Base-by-base conservation (phyloP, 495 filamentous ascomycete genomes). In the Friedmanniomyces simplex region DNA sequence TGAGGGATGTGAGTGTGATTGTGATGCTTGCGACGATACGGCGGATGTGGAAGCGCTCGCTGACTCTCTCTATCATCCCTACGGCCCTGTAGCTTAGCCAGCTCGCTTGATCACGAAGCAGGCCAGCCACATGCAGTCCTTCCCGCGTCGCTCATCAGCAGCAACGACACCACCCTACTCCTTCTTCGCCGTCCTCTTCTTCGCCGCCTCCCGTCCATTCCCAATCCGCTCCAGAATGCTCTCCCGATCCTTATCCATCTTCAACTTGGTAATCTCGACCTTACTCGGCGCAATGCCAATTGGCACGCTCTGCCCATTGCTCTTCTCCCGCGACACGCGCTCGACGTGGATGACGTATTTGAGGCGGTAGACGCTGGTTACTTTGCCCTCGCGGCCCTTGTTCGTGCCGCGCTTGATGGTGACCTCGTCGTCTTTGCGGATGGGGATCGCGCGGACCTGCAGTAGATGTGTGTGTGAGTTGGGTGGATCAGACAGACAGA, bases 371-470 rank as follows among this genome's bases (percentile, higher is more conserved):
- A 96, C 89, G 66, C 83, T 84, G 68, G 82, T 89, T 76, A 98
- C 80, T 77, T 94, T 91, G 77, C 91, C 91, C 75, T 95, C 90
- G 66, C 89, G 88, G 73, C 90, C 91, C 81, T 96, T 96, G 78
- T 93, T 83, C 74, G 74, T 73, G 65, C 93, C 93, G 55, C 93
- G 89, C 66, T 86, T 81, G 68, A 99, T 83, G 68, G 76, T 74
- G 66, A 97, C 89, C 76, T 95, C 89, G 76, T 99, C 93, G 74
- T 96, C 91, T 76, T 94, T 94, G 79, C 93, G 89, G 81, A 98
- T 82, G 69, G 93, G 93, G 71, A 98, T 95, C 68, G 86, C 86
- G 76, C 90, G 91, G 74, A 95, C 89, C 88, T 95, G 67, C 50
- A 60, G 25, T 57, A 18, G 47, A 50, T 46, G 41, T 59, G 16